Evolutionary conservation across 1,139 yeast genomes (phyloP).

Genomic region (Suhomyces bribrorum): DNA sequence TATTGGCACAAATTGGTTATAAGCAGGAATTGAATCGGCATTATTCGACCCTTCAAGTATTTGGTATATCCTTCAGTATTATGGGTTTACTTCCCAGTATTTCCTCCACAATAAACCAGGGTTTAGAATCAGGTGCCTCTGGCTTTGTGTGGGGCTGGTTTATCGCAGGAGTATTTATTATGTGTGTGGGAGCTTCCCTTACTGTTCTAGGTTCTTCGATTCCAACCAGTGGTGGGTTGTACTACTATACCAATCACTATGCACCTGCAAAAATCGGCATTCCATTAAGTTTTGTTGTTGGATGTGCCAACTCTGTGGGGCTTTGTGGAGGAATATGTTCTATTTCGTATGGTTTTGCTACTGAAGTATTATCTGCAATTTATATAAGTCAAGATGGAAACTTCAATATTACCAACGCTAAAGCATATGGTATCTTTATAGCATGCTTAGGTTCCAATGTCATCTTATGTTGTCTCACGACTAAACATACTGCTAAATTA

Average conservation of each 20-base stretch:
- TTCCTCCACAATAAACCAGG: slow-evolving; percentile 38
- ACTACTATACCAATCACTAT: slow-evolving; percentile 53
- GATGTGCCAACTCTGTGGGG: slow-evolving; percentile 39
- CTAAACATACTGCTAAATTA: slow-evolving; percentile 50
- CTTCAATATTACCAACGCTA: slow-evolving; percentile 34
- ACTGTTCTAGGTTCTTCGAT: slow-evolving; percentile 67
- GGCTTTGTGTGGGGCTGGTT: slow-evolving; percentile 77
- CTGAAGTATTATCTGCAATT: slow-evolving; percentile 38
- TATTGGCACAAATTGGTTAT: slow-evolving; percentile 55
- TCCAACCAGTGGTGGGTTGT: slow-evolving; percentile 59
- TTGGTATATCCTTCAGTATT: slow-evolving; percentile 54
- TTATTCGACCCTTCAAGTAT: slow-evolving; percentile 51
- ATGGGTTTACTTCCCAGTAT: slow-evolving; percentile 55
- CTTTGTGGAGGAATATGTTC: slow-evolving; percentile 41
- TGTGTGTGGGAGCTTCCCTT: slow-evolving; percentile 62
- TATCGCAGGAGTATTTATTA: slow-evolving; percentile 56
- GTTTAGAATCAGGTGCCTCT: slow-evolving; percentile 53
- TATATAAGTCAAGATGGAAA: slow-evolving; percentile 32
- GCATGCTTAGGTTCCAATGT: slow-evolving; percentile 33
- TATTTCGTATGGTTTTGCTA: slow-evolving; percentile 41
- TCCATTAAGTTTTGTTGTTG: slow-evolving; percentile 37
- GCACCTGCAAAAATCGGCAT: slow-evolving; percentile 34
- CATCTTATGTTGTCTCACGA: slow-evolving; percentile 32
- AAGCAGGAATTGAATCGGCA: slow-evolving; percentile 52
- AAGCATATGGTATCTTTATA: slow-evolving; percentile 39